Conservation (phyloP, 805 yeast genomes). For the Ogataea corticis region DNA sequence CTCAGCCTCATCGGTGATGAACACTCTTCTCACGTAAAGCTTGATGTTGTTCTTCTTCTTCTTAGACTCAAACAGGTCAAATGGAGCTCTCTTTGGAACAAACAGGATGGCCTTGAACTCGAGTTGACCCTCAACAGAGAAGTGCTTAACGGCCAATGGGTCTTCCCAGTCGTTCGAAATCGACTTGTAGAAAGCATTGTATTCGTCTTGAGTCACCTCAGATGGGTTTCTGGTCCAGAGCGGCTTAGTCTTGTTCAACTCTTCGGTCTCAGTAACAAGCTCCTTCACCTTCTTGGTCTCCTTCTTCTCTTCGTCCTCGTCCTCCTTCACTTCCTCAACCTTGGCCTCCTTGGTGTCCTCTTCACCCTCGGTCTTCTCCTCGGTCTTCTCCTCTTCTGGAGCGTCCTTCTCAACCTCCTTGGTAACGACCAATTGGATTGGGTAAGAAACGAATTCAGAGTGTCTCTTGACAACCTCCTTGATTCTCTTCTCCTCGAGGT, state of each 20-base stretch:
- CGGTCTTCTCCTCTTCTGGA: constrained; percentile 73
- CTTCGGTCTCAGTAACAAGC: constrained; percentile 93
- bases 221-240: constrained; percentile 99
- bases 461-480: constrained; percentile 99
- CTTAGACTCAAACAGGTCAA: constrained; percentile 96
- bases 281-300: constrained; percentile 91
- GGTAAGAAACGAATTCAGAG: constrained; percentile 98
- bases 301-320: constrained; percentile 64
- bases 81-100: constrained; percentile 99
- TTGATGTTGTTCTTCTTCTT: constrained; percentile 99
- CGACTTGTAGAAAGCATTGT: constrained; percentile 98
- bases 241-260: constrained; percentile 98
- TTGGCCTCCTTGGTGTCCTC: constrained; percentile 63
- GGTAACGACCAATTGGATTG: constrained; percentile 96
- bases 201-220: constrained; percentile 96
- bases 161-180: constrained; percentile 99
- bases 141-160: constrained; percentile 98
- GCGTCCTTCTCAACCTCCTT: constrained; percentile 99
- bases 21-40: constrained; percentile 98
- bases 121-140: constrained; percentile 99
- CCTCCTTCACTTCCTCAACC: constrained; percentile 70
- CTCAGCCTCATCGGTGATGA: constrained; percentile 99
- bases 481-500: constrained; percentile 98
- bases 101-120: constrained; percentile 98
- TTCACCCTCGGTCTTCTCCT: constrained; percentile 55